Evolutionary conservation across 441 rosid genomes (phyloP).

Genomic region (Isatis lusitanica): DNA sequence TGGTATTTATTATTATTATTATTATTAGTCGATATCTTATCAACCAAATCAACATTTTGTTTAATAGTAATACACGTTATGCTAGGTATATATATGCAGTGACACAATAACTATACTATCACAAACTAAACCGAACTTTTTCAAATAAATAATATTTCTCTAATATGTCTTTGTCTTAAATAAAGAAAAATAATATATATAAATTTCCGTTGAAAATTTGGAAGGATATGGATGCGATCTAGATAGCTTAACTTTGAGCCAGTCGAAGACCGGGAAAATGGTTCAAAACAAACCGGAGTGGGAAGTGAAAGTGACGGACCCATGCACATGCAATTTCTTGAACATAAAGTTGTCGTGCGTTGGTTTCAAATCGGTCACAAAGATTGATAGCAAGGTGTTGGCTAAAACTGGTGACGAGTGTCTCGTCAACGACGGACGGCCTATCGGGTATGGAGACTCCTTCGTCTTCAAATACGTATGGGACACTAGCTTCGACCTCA

Average conservation of each 20-base stretch:
- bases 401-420: background rate
- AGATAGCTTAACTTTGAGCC: background rate
- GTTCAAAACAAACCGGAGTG: background rate
- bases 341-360: background rate
- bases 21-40: too few relatives aligned
- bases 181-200: background rate
- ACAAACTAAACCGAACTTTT: background rate
- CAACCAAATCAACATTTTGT: too few relatives aligned
- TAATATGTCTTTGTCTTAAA: background rate
- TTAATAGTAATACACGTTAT: too few relatives aligned
- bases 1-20: too few relatives aligned
- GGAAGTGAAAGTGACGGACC: conserved; percentile 12
- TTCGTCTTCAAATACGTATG: conserved; percentile 23
- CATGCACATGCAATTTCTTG: background rate
- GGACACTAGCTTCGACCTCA: conserved; percentile 14
- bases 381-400: background rate
- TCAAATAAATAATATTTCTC: background rate
- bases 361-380: conserved; percentile 10
- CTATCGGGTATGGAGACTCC: background rate
- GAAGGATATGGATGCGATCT: background rate
- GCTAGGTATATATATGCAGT: background rate
- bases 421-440: background rate
- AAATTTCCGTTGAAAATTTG: background rate
- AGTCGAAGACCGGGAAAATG: conserved; percentile 4
- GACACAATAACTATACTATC: background rate